Evolutionary conservation across 139 green algal species (phyloP).

Genomic region (Picocystis salinarum): DNA sequence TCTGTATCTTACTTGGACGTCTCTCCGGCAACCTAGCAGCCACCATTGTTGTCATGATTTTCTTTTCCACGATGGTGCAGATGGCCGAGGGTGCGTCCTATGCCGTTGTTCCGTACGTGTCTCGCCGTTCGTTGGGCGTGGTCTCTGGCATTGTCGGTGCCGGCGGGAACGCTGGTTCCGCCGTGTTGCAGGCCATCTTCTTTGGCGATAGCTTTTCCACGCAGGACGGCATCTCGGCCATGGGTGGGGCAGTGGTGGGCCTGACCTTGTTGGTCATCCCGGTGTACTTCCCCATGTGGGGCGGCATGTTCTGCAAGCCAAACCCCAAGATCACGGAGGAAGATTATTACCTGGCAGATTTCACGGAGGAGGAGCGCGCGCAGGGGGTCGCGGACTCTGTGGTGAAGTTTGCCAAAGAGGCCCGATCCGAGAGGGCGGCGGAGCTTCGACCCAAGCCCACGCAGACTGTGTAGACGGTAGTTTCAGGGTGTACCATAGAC

Average conservation of each 20-base stretch:
- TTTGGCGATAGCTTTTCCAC: constrained; percentile 38
- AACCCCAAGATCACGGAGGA: constrained; percentile 49
- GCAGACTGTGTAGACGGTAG: too few species aligned
- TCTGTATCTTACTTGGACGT: constrained; percentile 56
- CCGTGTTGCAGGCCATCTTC: constrained; percentile 72
- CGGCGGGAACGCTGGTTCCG: constrained; percentile 69
- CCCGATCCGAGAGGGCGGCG: not conserved
- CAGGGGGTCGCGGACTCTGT: constrained; percentile 19
- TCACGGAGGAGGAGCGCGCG: constrained; percentile 26
- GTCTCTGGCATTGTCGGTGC: constrained; percentile 73
- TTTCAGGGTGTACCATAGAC: too few species aligned
- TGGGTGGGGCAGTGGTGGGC: constrained; percentile 65
- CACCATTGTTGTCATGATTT: constrained; percentile 61
- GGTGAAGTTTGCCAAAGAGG: constrained; percentile 13
- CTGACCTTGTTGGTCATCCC: constrained; percentile 35
- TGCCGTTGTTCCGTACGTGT: constrained; percentile 75
- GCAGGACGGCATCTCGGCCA: constrained; percentile 54
- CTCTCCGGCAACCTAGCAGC: constrained; percentile 26
- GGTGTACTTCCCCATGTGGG: constrained; percentile 88
- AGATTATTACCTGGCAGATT: constrained; percentile 65
- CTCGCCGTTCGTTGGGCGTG: constrained; percentile 54
- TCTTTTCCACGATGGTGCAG: constrained; percentile 62
- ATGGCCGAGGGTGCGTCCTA: constrained; percentile 33
- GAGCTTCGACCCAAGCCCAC: not conserved
- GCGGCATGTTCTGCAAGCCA: constrained; percentile 50